phyloP scores from a whole-genome alignment of 2,329 filamentous ascomycete genomes.

The Orbilia quercus region DNA sequence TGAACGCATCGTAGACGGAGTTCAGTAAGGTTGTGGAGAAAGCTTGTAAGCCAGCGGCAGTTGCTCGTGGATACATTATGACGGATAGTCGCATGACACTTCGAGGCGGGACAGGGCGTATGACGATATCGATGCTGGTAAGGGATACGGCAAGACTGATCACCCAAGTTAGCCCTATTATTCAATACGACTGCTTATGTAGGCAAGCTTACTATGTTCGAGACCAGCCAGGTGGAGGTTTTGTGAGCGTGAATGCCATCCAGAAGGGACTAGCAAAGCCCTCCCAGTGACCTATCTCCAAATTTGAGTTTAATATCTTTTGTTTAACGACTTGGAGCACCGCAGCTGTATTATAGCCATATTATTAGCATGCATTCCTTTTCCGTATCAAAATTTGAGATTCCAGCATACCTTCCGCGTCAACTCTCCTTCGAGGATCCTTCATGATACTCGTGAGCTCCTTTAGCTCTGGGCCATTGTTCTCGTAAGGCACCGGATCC shows the following conservation, averaged over 20 bases:
- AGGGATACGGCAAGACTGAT: constrained; percentile 45
- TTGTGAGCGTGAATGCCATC: constrained; percentile 43
- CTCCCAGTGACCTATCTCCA: constrained; percentile 49
- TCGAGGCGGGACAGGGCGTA: constrained; percentile 21
- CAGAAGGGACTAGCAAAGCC: constrained; percentile 50
- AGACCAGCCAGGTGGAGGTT: constrained; percentile 26
- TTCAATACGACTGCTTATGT: no score
- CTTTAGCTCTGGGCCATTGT: constrained; percentile 29
- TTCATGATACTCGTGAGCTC: constrained; percentile 36
- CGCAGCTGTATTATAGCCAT: constrained; percentile 18
- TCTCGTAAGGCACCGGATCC: constrained; percentile 31
- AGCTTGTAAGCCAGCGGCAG: constrained; percentile 40
- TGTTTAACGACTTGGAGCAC: constrained; percentile 33
- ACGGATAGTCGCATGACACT: constrained; percentile 41
- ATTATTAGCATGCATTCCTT: constrained; percentile 2
- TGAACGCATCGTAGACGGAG: constrained; percentile 23
- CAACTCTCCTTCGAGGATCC: constrained; percentile 24
- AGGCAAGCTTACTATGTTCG: constrained; percentile 37
- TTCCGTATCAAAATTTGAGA: not conserved
- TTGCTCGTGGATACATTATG: constrained; percentile 41
- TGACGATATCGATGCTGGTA: constrained; percentile 33
- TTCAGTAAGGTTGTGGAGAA: constrained; percentile 31
- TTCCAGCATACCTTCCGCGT: constrained; percentile 40
- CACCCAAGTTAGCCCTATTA: constrained; percentile 9
- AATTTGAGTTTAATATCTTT: constrained; percentile 24